Percentiles rank a stretch among this genome's conserved stretches.
Evolutionary conservation across 805 yeast species (phyloP).

Genomic region (Kodamaea restingae): DNA sequence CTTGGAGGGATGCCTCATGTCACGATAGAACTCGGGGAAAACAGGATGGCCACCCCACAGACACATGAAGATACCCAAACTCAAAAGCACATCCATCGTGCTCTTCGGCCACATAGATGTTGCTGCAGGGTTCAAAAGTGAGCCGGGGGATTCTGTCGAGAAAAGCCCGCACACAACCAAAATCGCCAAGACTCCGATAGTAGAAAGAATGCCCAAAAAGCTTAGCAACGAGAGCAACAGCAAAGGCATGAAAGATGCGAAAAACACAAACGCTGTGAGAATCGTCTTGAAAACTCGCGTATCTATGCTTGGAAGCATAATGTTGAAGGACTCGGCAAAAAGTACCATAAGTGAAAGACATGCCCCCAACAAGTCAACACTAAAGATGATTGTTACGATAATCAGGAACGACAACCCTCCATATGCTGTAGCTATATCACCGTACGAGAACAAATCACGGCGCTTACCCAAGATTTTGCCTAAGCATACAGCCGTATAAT

Average conservation of each 20-base stretch:
- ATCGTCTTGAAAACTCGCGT: conserved; percentile 13
- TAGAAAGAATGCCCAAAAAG: conserved; percentile 66
- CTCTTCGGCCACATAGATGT: conserved; percentile 65
- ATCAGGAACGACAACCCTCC: conserved; percentile 75
- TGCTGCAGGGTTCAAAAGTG: conserved; percentile 58
- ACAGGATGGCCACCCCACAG: conserved; percentile 87
- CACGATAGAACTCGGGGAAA: conserved; percentile 67
- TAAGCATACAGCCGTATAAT: conserved; percentile 70
- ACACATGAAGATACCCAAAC: conserved; percentile 68
- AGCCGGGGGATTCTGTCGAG: conserved; percentile 67
- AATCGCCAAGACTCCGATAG: conserved; percentile 57
- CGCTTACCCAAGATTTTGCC: conserved; percentile 78
- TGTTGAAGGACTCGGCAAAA: conserved; percentile 76
- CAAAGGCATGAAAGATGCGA: conserved; percentile 67
- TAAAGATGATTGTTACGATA: conserved; percentile 66
- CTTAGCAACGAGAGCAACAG: conserved; percentile 66
- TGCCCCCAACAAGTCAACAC: conserved; percentile 73
- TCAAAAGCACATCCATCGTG: conserved; percentile 48
- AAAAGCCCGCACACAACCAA: conserved; percentile 61
- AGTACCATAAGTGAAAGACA: conserved; percentile 79
- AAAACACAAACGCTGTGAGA: conserved; percentile 37
- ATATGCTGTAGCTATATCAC: conserved; percentile 84
- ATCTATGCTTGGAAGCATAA: conserved; percentile 15
- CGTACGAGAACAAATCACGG: conserved; percentile 76
- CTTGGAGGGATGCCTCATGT: conserved; percentile 64